These are phyloP conservation scores for Emmonsiellopsis sp. DNA, from an alignment of 2,329 filamentous ascomycete species.

Conservation along the genomic window DNA sequence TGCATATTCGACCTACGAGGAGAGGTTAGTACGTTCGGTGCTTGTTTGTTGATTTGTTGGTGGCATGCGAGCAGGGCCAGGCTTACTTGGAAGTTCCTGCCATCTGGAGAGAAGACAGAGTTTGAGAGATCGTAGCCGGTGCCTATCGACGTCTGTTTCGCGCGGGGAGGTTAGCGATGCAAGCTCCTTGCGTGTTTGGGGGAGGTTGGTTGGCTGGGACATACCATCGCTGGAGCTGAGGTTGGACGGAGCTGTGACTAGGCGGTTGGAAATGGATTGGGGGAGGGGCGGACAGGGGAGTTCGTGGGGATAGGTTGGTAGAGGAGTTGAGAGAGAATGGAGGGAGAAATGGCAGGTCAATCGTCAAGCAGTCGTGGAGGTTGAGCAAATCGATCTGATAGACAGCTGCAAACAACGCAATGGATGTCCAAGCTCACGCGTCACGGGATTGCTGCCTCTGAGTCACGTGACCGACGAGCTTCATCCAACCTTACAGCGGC, in stretches of 20 bases:
- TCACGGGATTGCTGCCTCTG: slow-evolving; percentile 13
- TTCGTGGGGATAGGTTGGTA: neutral
- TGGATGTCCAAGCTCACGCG: slow-evolving; percentile 1
- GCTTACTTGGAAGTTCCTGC: slow-evolving; percentile 88
- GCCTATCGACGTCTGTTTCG: slow-evolving; percentile 85
- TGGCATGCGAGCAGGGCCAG: neutral
- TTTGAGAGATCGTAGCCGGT: slow-evolving; percentile 99
- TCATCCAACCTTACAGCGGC: neutral
- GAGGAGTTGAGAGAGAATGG: neutral
- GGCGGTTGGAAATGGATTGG: neutral
- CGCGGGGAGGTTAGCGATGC: slow-evolving; percentile 4
- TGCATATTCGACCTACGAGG: slow-evolving; percentile 70
- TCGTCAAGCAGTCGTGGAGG: neutral
- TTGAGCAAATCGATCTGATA: neutral
- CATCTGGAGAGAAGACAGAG: slow-evolving; percentile 98
- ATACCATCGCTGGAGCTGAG: slow-evolving; percentile 3
- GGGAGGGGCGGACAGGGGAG: too few relatives aligned
- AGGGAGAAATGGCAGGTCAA: neutral
- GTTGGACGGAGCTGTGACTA: neutral
- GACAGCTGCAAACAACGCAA: neutral
- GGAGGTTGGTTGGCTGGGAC: neutral
- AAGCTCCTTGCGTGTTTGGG: slow-evolving; percentile 7
- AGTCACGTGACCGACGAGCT: slow-evolving; percentile 6
- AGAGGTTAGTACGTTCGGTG: slow-evolving; percentile 9
- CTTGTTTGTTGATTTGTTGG: neutral